A percentile compares a stretch with the other conserved stretches of the same genome.
These are phyloP conservation scores for Falciphora oryzae DNA, from an alignment of 2,329 filamentous ascomycete species.

Conservation along the genomic window DNA sequence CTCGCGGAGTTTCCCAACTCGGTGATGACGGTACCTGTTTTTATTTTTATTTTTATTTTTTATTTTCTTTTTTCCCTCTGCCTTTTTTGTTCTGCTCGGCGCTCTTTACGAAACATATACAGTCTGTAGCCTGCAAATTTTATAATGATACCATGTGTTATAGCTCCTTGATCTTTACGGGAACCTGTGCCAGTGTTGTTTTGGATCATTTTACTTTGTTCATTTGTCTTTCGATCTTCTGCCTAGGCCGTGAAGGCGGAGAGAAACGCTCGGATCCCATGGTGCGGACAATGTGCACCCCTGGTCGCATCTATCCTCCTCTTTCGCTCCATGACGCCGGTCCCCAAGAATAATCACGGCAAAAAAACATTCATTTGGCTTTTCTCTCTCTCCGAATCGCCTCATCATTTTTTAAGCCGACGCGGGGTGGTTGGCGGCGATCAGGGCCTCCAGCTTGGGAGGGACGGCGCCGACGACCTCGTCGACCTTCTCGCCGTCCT, in stretches of 20 bases:
- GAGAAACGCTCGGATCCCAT: not conserved
- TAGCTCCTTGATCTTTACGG: not conserved
- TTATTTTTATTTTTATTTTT: not conserved
- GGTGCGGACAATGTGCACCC: not conserved
- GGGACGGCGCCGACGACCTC: slow-evolving; percentile 80
- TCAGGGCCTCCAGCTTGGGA: slow-evolving; percentile 50
- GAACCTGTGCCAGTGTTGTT: not conserved
- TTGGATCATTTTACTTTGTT: not conserved
- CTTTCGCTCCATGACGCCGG: not conserved
- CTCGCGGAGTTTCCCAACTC: not conserved
- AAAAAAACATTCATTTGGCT: too few relatives aligned
- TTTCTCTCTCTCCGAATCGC: not conserved
- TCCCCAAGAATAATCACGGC: not conserved
- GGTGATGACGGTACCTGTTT: not conserved
- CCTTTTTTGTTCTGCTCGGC: not conserved
- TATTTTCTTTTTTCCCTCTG: not conserved
- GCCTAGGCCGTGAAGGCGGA: too few relatives aligned
- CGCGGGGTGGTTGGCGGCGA: slow-evolving; percentile 22
- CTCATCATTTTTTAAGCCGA: not conserved
- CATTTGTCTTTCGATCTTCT: not conserved
- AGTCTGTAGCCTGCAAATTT: not conserved
- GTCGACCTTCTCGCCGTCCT: slow-evolving; percentile 64
- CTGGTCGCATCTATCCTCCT: not conserved
- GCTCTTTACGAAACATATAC: not conserved
- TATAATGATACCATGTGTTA: not conserved